Base-by-base conservation (phyloP, 345 rosid species). In the Euphorbia lathyris region DNA sequence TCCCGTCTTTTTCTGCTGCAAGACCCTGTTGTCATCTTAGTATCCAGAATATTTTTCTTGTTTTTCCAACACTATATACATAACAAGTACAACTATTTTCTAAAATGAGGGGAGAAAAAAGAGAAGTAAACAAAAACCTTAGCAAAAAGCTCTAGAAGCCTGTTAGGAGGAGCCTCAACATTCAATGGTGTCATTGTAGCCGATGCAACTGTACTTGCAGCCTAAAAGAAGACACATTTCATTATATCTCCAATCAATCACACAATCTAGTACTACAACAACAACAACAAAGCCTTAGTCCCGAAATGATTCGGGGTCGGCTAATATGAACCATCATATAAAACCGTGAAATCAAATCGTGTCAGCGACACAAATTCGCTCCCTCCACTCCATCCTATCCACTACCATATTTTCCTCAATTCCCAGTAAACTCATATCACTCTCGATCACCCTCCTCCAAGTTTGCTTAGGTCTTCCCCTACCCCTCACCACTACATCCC, bases 141-240 rank as follows among this genome's bases (percentile, higher is more conserved):
- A 65, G 97, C 86, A 70, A 92, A 85, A 42, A 92, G 88, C 76
- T 92, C 91, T 12, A 88, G 82, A 43, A 92, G 94, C 84, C 84
- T 89, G 74, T 83, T 86, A 25, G 87, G 85, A 60, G 92, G 85
- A 47, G 72, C 89, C 62, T 90, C 94, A 36, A 83, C 85, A 29
- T 84, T 78, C 78, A 87, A 75, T 19, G 96, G 92, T 23, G 91
- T 90, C 94, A 92, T 88, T 2, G 96, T 92, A 0, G 88, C 94
- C 22, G 87, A 80, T 74, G 96, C 94, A 76, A 92, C 97, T 6
- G 73, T 84, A 76, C 78, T 86, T 63, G 97, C 96, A 53, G 87
- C 97, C 96, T 89, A 65, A 19, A 81, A 72, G 5, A 56, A 23
- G 9, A 70, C 32, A 66, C 10, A 5, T 25, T 42, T 43, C 8